Conservation (phyloP, 345 rosid species). For the Citrus sp. region DNA sequence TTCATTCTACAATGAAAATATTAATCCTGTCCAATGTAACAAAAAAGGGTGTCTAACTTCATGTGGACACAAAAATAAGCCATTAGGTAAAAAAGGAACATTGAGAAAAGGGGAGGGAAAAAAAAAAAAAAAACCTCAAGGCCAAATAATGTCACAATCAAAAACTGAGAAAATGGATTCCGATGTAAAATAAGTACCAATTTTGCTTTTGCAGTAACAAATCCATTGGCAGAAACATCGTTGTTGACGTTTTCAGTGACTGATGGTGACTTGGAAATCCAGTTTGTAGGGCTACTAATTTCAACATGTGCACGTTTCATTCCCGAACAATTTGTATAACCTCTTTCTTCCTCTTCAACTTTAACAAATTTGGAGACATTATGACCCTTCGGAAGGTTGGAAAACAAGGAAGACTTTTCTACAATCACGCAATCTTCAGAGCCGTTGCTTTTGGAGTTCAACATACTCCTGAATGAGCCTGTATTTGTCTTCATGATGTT, state of each 20-base stretch:
- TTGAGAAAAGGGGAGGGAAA: not conserved
- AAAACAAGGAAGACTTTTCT: slow-evolving; percentile 30
- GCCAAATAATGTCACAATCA: not conserved
- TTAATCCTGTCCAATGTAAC: not conserved
- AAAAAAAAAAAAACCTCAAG: not conserved
- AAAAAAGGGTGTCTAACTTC: not conserved
- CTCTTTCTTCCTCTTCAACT: slow-evolving; percentile 54
- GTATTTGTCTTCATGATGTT: slow-evolving; percentile 37
- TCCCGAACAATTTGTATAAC: slow-evolving; percentile 35
- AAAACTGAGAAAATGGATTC: not conserved
- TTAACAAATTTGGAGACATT: slow-evolving; percentile 23
- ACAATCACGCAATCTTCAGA: slow-evolving; percentile 50
- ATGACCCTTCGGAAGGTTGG: slow-evolving; percentile 28
- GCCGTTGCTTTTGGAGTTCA: slow-evolving; percentile 36
- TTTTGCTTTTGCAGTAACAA: slow-evolving; percentile 86
- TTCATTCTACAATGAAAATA: not conserved
- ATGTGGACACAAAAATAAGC: not conserved
- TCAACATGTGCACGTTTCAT: slow-evolving; percentile 62
- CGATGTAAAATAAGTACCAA: slow-evolving; percentile 48
- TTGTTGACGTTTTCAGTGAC: slow-evolving; percentile 39
- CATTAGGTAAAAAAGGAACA: not conserved
- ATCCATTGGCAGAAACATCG: slow-evolving; percentile 57
- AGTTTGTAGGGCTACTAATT: slow-evolving; percentile 42
- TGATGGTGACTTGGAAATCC: slow-evolving; percentile 31
- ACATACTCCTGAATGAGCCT: slow-evolving; percentile 28